Conservation (phyloP, 495 filamentous ascomycete species). For the Aspergillus bertholletiae region DNA sequence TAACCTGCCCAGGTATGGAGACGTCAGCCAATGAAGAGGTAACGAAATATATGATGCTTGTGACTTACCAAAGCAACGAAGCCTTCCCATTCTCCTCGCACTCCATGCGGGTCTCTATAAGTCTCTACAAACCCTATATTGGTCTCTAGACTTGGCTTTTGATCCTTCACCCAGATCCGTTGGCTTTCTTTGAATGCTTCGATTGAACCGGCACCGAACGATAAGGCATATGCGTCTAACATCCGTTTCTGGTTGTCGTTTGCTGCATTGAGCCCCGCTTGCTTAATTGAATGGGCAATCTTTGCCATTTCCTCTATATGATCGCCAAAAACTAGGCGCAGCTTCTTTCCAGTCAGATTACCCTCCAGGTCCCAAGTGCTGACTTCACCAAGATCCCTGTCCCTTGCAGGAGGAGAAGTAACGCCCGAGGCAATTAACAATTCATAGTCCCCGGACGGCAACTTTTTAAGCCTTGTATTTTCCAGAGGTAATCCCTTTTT, state of each 20-base stretch:
- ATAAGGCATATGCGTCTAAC: slow-evolving; percentile 77
- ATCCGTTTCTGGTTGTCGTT: slow-evolving; percentile 86
- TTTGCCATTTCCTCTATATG: slow-evolving; percentile 75
- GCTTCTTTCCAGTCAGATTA: slow-evolving; percentile 61
- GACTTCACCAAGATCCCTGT: slow-evolving; percentile 67
- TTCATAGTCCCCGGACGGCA: slow-evolving; percentile 65
- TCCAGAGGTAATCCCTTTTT: slow-evolving; percentile 72
- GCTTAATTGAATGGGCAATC: slow-evolving; percentile 65
- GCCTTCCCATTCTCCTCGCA: slow-evolving; percentile 96
- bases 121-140: slow-evolving; percentile 97
- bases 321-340: slow-evolving; percentile 82
- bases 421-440: slow-evolving; percentile 79
- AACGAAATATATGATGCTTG: background rate
- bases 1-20: slow-evolving; percentile 48
- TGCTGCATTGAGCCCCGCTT: slow-evolving; percentile 70
- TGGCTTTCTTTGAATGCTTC: slow-evolving; percentile 88
- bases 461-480: slow-evolving; percentile 85
- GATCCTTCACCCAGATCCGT: slow-evolving; percentile 87
- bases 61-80: slow-evolving; percentile 69
- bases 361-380: slow-evolving; percentile 62
- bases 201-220: slow-evolving; percentile 81
- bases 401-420: slow-evolving; percentile 50
- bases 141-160: slow-evolving; percentile 81
- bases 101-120: slow-evolving; percentile 88
- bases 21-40: slow-evolving; percentile 16